phyloP scores from a whole-genome alignment of 192 early-diverging fungal species.

The Helicostylum pulchrum region DNA sequence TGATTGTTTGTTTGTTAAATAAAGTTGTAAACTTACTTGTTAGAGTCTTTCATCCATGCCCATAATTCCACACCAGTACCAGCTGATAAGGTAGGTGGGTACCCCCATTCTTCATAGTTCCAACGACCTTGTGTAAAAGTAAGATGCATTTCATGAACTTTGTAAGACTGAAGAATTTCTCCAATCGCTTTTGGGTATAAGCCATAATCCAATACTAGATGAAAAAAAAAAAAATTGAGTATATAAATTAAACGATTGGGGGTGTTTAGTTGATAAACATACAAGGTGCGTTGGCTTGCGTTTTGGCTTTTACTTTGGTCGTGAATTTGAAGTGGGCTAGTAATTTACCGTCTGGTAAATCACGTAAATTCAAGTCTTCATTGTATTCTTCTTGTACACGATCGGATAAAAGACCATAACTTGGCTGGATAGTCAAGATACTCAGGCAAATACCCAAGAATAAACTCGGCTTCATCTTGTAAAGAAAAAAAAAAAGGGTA shows the following conservation, averaged over 20 bases:
- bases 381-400: conserved; percentile 47
- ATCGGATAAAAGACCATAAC: background rate
- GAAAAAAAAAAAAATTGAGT: background rate
- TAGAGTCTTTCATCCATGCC: conserved; percentile 56
- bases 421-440: background rate
- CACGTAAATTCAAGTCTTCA: conserved; percentile 68
- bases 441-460: background rate
- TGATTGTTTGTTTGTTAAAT: background rate
- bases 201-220: conserved; percentile 65
- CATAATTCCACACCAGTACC: conserved; percentile 76
- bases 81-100: conserved; percentile 52
- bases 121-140: conserved; percentile 90
- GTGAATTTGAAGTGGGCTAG: conserved; percentile 82
- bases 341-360: conserved; percentile 73
- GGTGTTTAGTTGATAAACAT: background rate
- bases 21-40: conserved; percentile 6
- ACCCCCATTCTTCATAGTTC: conserved; percentile 78
- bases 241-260: background rate
- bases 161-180: conserved; percentile 72
- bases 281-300: conserved; percentile 15
- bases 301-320: conserved; percentile 35
- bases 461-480: background rate
- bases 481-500: background rate
- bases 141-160: conserved; percentile 78
- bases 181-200: conserved; percentile 83